These are phyloP conservation scores for Cyberlindnera amylophila DNA, from an alignment of 805 yeast genomes.

Conservation along the genomic window DNA sequence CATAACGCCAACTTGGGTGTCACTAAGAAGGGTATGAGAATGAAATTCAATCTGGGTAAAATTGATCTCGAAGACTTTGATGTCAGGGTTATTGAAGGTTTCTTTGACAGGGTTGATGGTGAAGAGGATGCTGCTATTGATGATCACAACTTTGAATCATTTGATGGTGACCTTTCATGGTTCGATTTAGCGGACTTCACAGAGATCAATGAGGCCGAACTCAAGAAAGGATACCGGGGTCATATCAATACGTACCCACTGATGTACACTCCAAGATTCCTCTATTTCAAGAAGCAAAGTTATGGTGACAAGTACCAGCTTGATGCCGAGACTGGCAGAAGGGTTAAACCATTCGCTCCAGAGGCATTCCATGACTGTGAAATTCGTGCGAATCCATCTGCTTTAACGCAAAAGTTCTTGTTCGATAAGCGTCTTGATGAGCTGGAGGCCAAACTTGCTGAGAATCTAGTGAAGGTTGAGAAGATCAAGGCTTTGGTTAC, in stretches of 20 bases:
- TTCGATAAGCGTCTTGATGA: constrained; percentile 24
- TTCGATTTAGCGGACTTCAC: constrained; percentile 57
- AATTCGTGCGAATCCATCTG: constrained; percentile 35
- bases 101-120: constrained; percentile 32
- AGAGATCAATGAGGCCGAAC: constrained; percentile 45
- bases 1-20: constrained; percentile 44
- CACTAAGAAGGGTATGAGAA: constrained; percentile 45
- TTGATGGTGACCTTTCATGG: constrained; percentile 59
- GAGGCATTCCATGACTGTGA: constrained; percentile 62
- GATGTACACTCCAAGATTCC: constrained; percentile 62
- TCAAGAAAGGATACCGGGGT: constrained; percentile 35
- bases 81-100: constrained; percentile 50
- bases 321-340: constrained; percentile 34
- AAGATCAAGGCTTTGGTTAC: constrained; percentile 13
- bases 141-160: constrained; percentile 31
- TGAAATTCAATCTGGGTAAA: constrained; percentile 67
- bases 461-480: constrained; percentile 28
- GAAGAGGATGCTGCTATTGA: constrained; percentile 14
- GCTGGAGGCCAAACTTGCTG: constrained; percentile 29
- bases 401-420: constrained; percentile 39
- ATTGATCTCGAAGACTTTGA: constrained; percentile 54
- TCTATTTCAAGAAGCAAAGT: constrained; percentile 63
- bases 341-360: constrained; percentile 44
- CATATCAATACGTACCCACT: constrained; percentile 54
- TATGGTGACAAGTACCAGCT: constrained; percentile 39